Conservation (phyloP, 768 basidiomycete species). For the Collybia nuda region DNA sequence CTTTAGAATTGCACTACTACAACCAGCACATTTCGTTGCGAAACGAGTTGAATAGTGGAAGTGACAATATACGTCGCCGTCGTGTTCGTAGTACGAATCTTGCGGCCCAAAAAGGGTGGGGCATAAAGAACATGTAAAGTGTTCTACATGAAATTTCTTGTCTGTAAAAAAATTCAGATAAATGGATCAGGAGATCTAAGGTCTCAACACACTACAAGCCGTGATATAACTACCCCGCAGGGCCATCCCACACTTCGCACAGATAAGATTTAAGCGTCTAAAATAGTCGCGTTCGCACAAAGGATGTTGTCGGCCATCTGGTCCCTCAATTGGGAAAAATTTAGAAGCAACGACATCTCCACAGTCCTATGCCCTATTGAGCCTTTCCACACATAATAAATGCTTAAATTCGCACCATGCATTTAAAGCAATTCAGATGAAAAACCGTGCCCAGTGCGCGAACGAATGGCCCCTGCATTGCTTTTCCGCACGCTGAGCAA, state of each 20-base stretch:
- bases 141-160: constrained; percentile 99
- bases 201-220: constrained; percentile 76
- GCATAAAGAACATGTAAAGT: constrained; percentile 98
- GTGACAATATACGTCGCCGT: constrained; percentile 97
- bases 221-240: constrained; percentile 98
- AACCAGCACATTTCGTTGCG: constrained; percentile 97
- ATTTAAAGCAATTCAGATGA: constrained; percentile 98
- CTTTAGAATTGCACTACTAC: constrained; percentile 95
- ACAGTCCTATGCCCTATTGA: constrained; percentile 68
- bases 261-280: constrained; percentile 91
- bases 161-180: constrained; percentile 44
- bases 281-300: constrained; percentile 99
- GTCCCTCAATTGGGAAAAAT: constrained; percentile 97
- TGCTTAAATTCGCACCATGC: constrained; percentile 65
- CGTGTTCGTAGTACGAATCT: constrained; percentile 99
- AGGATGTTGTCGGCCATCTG: constrained; percentile 85
- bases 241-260: constrained; percentile 93
- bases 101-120: constrained; percentile 95
- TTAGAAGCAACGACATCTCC: constrained; percentile 95
- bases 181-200: constrained; percentile 9
- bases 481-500: constrained; percentile 76
- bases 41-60: constrained; percentile 99
- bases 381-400: neutral
- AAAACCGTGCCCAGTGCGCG: constrained; percentile 91
- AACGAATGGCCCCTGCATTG: constrained; percentile 95